phyloP scores from a whole-genome alignment of 2,329 filamentous ascomycete genomes.

The Atkinsonella texensis region DNA sequence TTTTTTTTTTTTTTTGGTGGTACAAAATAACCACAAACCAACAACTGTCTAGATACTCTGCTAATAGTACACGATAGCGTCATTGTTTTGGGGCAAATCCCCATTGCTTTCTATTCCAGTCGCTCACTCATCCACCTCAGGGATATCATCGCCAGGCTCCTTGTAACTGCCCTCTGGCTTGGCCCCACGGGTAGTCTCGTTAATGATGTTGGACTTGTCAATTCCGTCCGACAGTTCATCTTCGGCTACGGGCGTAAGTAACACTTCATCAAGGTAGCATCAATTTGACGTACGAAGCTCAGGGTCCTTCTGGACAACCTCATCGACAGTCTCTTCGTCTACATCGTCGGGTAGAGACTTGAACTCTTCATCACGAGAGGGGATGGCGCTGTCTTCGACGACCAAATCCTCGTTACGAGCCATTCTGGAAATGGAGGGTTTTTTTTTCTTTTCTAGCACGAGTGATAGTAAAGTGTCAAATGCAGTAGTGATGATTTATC shows the following conservation, averaged over 20 bases:
- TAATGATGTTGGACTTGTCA: slow-evolving; percentile 5
- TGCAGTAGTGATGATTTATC: background rate
- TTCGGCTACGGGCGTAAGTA: background rate
- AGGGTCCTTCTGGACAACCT: slow-evolving; percentile 1
- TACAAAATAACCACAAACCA: no score
- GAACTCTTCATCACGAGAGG: background rate
- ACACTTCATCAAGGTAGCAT: background rate
- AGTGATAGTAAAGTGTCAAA: background rate
- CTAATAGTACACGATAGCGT: background rate
- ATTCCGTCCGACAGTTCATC: slow-evolving; percentile 2
- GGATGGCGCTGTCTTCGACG: background rate
- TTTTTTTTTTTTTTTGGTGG: no score
- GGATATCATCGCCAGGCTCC: slow-evolving; percentile 3
- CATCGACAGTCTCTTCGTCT: slow-evolving; percentile 1
- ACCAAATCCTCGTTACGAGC: slow-evolving; percentile 2
- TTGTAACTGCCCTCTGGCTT: slow-evolving; percentile 3
- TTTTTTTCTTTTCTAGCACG: background rate
- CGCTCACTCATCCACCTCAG: slow-evolving; percentile 2
- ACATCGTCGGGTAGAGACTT: slow-evolving; percentile 5
- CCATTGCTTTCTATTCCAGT: background rate
- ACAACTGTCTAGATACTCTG: no score
- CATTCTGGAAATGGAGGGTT: background rate
- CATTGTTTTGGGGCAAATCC: background rate
- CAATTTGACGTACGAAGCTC: slow-evolving; percentile 1
- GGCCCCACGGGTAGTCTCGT: slow-evolving; percentile 3